A percentile compares a stretch with the other conserved stretches of the same genome.
Conservation (phyloP, 2,329 filamentous ascomycete species). For the Thelonectria olida region DNA sequence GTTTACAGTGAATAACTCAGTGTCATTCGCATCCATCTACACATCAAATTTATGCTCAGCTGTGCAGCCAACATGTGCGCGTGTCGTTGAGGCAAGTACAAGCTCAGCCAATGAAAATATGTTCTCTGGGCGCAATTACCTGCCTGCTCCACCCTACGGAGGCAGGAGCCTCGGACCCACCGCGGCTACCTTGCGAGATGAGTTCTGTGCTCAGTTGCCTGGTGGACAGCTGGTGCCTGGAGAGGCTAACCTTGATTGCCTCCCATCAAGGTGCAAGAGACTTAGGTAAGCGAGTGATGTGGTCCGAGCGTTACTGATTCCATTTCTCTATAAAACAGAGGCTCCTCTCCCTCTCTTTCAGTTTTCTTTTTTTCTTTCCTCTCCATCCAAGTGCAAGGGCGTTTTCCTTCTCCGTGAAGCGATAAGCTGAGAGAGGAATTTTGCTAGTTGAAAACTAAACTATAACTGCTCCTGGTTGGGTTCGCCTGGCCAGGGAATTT, state of each 20-base stretch:
- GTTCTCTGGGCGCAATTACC: background rate
- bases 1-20: background rate
- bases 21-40: background rate
- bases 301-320: conserved; percentile 33
- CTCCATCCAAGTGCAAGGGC: conserved; percentile 73
- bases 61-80: background rate
- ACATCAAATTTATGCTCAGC: background rate
- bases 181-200: conserved; percentile 27
- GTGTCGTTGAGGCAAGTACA: background rate
- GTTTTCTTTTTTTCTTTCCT: conserved; percentile 54
- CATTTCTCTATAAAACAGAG: conserved; percentile 45
- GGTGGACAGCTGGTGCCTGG: conserved; percentile 33
- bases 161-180: conserved; percentile 10
- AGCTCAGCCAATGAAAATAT: background rate
- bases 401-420: conserved; percentile 69
- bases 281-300: conserved; percentile 29
- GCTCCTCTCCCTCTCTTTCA: conserved; percentile 38
- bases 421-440: conserved; percentile 81
- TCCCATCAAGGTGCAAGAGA: too few relatives aligned
- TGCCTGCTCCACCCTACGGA: background rate
- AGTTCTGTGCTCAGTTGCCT: background rate
- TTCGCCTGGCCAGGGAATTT: conserved; percentile 77
- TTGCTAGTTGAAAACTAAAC: conserved; percentile 89
- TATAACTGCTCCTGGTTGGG: conserved; percentile 75
- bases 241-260: conserved; percentile 15